Evolutionary conservation across 2,329 filamentous ascomycete species (phyloP), one percentile per base, ranked within the genome.

Genomic region (Penicillium thymicola): DNA sequence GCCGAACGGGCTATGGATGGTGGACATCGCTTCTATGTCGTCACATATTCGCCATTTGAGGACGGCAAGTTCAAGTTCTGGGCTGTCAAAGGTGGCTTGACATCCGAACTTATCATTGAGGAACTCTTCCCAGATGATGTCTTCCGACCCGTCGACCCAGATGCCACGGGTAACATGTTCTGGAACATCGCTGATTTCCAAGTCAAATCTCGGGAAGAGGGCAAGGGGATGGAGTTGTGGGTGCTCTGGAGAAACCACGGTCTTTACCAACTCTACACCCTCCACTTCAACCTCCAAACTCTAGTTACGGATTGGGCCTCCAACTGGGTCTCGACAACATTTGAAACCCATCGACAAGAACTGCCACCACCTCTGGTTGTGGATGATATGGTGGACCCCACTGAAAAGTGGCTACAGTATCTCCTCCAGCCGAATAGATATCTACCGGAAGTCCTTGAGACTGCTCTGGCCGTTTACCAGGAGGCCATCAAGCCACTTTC

Each of bases 61-160:
- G 84, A 87, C 40, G 89, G 94, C 36, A 88, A 93, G 70, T 97
- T 99, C 81, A 97, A 96, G 72, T 92, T 99, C 70, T 99, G 92
- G 90, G 84, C 84, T 51, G 83, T 89, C 18, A 84, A 86, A 63
- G 84, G 87, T 51, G 82, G 75, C n/a, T 82, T 64, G 81, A 88
- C 65, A 61, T 76, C 64, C 62, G 75, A 62, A 2, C 72, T 91
- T 21, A 80, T 86, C 9, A 79, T 95, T 14, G 82, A 85, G 60
- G 90, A 95, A 65, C 77, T 90, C 23, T 92, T 89, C 64, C 83
- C 89, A 0, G 79, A 82, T 11, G 69, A 77, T 8, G 78, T 81
- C 13, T 78, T 94, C 32, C 80, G 88, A 27, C 89, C 92, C 1
- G 87, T 85, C 61, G 84, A 72, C 69, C 82, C 68, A 62, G 82